A percentile compares a stretch with the other conserved stretches of the same genome.
phyloP scores from a whole-genome alignment of 352 stramenopile genomes.

The Globisporangium cederbergense region DNA sequence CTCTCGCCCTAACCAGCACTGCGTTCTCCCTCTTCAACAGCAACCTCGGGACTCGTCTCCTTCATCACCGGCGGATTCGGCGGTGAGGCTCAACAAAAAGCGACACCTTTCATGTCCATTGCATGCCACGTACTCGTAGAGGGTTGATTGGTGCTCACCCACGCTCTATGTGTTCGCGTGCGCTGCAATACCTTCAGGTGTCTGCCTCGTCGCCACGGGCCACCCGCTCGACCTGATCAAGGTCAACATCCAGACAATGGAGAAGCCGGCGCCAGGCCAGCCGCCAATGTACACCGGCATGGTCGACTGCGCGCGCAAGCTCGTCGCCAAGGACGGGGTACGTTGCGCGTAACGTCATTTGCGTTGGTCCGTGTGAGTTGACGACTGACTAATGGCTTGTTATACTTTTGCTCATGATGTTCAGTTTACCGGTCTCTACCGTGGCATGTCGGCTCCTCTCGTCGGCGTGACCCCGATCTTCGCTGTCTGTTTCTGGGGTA shows the following conservation, averaged over 20 bases:
- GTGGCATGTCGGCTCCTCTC: constrained; percentile 94
- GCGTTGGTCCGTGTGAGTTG: neutral
- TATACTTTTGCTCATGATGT: constrained; percentile 18
- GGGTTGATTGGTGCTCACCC: neutral
- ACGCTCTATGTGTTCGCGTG: neutral
- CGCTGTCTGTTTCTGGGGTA: constrained; percentile 97
- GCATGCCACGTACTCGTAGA: neutral
- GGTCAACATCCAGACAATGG: constrained; percentile 92
- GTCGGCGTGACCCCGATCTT: constrained; percentile 96
- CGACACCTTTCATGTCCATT: neutral
- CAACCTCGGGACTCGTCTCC: constrained; percentile 85
- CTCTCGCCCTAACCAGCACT: neutral
- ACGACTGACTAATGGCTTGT: neutral
- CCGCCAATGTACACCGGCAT: constrained; percentile 77
- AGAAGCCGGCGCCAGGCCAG: constrained; percentile 58
- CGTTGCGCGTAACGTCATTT: constrained; percentile 14
- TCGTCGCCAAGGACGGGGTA: constrained; percentile 91
- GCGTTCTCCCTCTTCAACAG: constrained; percentile 25
- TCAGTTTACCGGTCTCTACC: constrained; percentile 87
- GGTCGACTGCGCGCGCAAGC: constrained; percentile 91
- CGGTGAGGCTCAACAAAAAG: constrained; percentile 34
- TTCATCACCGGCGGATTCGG: constrained; percentile 94
- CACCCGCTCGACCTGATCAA: constrained; percentile 96
- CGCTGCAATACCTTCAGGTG: constrained; percentile 29
- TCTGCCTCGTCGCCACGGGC: constrained; percentile 91